phyloP scores from a whole-genome alignment of 257 asterid genomes.

The Salvia rosmarinus region DNA sequence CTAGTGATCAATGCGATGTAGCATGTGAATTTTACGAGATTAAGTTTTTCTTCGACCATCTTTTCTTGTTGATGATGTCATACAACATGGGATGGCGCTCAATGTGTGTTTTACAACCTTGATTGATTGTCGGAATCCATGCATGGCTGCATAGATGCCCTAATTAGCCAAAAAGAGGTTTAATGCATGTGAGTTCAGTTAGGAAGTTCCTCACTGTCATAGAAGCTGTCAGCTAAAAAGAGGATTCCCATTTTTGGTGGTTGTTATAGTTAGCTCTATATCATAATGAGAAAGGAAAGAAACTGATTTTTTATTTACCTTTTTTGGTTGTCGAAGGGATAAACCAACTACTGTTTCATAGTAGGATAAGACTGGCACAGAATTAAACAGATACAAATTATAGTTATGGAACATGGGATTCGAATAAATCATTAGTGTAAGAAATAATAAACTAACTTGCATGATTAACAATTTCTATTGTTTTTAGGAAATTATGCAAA shows the following conservation, averaged over 20 bases:
- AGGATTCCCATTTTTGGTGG: constrained; percentile 3
- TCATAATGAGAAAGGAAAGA: neutral
- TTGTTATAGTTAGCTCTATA: neutral
- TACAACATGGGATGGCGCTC: neutral
- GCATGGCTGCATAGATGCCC: neutral
- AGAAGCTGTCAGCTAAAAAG: neutral
- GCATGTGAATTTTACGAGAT: neutral
- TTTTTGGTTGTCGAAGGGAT: constrained; percentile 29
- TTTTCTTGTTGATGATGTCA: neutral
- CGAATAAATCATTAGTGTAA: neutral
- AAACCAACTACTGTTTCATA: constrained; percentile 14
- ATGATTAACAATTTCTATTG: neutral
- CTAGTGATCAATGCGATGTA: too few relatives aligned
- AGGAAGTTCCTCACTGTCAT: constrained; percentile 15
- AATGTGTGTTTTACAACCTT: neutral
- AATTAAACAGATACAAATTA: neutral
- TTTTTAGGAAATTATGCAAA: constrained; percentile 27
- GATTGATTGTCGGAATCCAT: constrained; percentile 14
- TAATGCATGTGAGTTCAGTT: neutral
- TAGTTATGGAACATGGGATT: neutral
- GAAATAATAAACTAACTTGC: neutral
- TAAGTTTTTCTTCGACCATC: neutral
- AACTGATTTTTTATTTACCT: too few relatives aligned
- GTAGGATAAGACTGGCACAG: constrained; percentile 17
- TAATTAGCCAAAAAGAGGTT: neutral